A percentile compares a stretch with the other conserved stretches of the same genome.
These are phyloP conservation scores for Mycena chlorophos DNA, from an alignment of 768 basidiomycete species.

Conservation along the genomic window DNA sequence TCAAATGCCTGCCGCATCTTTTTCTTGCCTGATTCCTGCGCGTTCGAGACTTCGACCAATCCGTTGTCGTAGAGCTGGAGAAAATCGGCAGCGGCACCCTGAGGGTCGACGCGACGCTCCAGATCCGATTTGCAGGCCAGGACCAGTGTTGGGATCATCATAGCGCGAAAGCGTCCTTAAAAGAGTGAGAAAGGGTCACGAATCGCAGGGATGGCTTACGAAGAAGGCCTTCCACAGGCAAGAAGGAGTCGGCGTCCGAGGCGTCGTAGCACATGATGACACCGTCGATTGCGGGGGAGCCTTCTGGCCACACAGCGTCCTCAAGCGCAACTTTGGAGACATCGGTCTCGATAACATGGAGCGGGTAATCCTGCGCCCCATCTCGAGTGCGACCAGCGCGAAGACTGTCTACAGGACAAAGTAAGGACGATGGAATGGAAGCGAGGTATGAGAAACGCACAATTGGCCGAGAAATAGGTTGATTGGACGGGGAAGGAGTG, in stretches of 20 bases:
- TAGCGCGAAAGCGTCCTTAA: conserved; percentile 57
- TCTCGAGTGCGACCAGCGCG: conserved; percentile 35
- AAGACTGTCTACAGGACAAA: conserved; percentile 37
- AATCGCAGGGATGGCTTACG: conserved; percentile 49
- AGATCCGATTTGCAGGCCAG: conserved; percentile 88
- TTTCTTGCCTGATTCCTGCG: conserved; percentile 56
- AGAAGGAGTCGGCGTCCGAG: conserved; percentile 59
- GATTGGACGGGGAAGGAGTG: conserved; percentile 33
- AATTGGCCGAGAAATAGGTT: conserved; percentile 38
- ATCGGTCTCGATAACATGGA: conserved; percentile 59
- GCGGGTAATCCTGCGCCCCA: conserved; percentile 39
- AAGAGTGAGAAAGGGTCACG: conserved; percentile 14
- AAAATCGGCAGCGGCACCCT: conserved; percentile 44
- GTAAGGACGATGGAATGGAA: conserved; percentile 29
- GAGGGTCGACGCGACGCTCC: conserved; percentile 56
- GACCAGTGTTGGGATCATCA: conserved; percentile 67
- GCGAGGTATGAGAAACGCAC: conserved; percentile 30
- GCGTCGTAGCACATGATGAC: conserved; percentile 87
- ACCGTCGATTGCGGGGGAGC: conserved; percentile 66
- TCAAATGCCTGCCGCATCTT: conserved; percentile 77
- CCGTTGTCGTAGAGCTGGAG: conserved; percentile 70
- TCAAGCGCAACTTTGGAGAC: conserved; percentile 33
- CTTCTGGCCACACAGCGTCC: conserved; percentile 48
- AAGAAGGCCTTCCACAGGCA: conserved; percentile 64
- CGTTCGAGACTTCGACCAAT: conserved; percentile 69